These are phyloP conservation scores for Paxillus ammoniavirescens DNA, from an alignment of 768 basidiomycete genomes.

Conservation along the genomic window DNA sequence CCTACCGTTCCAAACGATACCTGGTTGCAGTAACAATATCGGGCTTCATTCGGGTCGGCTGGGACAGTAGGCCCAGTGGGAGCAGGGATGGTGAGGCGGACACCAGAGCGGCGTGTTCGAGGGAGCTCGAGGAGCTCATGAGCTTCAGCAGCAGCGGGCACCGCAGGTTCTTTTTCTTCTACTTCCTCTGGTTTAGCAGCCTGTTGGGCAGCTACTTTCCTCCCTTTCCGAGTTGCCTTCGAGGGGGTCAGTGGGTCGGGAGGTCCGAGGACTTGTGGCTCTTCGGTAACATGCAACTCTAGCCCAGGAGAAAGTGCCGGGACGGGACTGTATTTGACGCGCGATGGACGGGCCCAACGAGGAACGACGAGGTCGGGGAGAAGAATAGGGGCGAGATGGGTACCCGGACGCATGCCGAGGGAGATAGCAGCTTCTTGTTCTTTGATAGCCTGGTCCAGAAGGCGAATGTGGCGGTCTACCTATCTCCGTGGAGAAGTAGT, in stretches of 20 bases:
- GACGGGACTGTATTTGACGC: slow-evolving; percentile 43
- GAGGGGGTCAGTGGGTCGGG: slow-evolving; percentile 10
- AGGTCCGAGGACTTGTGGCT: slow-evolving; percentile 7
- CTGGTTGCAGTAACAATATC: slow-evolving; percentile 82
- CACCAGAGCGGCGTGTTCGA: slow-evolving; percentile 24
- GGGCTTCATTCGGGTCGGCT: slow-evolving; percentile 47
- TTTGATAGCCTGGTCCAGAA: slow-evolving; percentile 73
- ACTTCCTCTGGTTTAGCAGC: slow-evolving; percentile 17
- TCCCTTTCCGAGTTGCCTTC: slow-evolving; percentile 22
- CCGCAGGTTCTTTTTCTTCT: slow-evolving; percentile 8
- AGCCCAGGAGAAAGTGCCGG: slow-evolving; percentile 33
- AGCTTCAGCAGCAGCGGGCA: slow-evolving; percentile 1
- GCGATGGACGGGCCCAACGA: slow-evolving; percentile 46
- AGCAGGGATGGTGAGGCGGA: slow-evolving; percentile 38
- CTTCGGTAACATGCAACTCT: slow-evolving; percentile 16
- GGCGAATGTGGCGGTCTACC: slow-evolving; percentile 78
- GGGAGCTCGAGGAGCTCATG: slow-evolving; percentile 7
- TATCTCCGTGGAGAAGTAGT: slow-evolving; percentile 27
- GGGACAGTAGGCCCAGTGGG: slow-evolving; percentile 17
- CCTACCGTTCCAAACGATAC: slow-evolving; percentile 79
- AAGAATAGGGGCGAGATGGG: slow-evolving; percentile 51
- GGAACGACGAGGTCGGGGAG: slow-evolving; percentile 64
- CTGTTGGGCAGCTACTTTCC: slow-evolving; percentile 17
- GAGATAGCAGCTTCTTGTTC: slow-evolving; percentile 57
- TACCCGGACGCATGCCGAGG: slow-evolving; percentile 51